Base-by-base conservation (phyloP, 139 green algal species). In the Chlorella vulgaris region DNA sequence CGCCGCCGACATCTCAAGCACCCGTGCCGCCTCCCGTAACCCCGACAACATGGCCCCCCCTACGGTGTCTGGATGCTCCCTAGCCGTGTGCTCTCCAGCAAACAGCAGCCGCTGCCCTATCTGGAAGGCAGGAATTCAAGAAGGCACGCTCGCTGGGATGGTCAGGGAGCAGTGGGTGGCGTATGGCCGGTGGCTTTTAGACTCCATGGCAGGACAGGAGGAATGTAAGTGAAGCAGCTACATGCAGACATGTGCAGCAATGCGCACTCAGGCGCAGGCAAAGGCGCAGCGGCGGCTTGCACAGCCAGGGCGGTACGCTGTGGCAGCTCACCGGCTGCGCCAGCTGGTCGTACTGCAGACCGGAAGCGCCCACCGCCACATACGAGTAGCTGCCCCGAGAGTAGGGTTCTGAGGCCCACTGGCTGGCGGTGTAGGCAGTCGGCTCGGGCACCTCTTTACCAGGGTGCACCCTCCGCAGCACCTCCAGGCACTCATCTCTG, bases 51-150 rank as follows among this genome's bases (percentile, higher is more conserved):
- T 92, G 43, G 94, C 94, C 22, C 93, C 94, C 38, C 94, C 94
- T 29, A 98, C 94, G 0, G 94, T 97, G 81, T 97, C 94, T 2
- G 91, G 94, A 81, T 98, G 94, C 85, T 96, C 84, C 69, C 79
- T 74, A 21, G 51, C 65, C 13, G 94, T 97, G 85, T 96, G 92
- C 87, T 98, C 94, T 13, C 94, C 94, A 15, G 92, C 93, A 84
- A 96, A 98, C 73, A 96, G 89, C 42, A 98, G n/a, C 7, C 89
- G 60, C 28, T 86, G 60, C 22, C 78, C 82, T 69, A 93, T 58
- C 76, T 81, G 74, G 42, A 31, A 36, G 28, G 36, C 36, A 6
- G 18, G 67, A 13, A 18, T 22, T 15, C 21, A 13, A 13, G 29
- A 71, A n/a, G 65, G 19, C 10, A 29, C 21, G 21, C 58, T 22